Base-by-base conservation (phyloP, 2,329 filamentous ascomycete genomes). In the Fusarium metavorans region DNA sequence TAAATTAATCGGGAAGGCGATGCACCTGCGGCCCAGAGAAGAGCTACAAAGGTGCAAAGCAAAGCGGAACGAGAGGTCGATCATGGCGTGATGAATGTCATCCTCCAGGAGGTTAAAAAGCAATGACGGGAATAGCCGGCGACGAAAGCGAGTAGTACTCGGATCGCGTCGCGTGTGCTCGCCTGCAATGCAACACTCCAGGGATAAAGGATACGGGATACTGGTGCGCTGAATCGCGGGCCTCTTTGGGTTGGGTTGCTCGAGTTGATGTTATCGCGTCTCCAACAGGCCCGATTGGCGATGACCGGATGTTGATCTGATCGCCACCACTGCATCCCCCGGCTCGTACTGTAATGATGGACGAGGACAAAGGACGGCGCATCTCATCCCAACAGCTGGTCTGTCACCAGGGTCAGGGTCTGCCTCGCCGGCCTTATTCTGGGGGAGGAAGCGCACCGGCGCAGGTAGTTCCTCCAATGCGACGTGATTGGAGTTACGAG, bases 261-360 rank as follows among this genome's bases (percentile, higher is more conserved):
- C 8, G 13, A 32, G 34, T 23, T 30, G 50, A 23, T 43, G n/a
- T 34, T 43, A 37, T 27, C 32, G 6, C 18, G 20, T 56, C 48
- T 50, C n/a, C 34, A 73, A 32, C 52, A 73, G 27, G 45, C 57
- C 59, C 71, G 71, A 73, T 73, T 71, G 59, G 56, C 71, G 71
- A 73, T 52, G 59, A 52, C 48, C 43, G n/a, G 56, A 59, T 30
- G 56, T 43, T 73, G 70, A 71, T 73, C 63, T 67, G 41, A 64
- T 64, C 62, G 62, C 62, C n/a, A 50, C 25, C 32, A 54, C 25
- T 52, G 14, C 30, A 34, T 37, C 32, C 43, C 43, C 59, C 20
- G 30, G 32, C 20, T 62, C 43, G 50, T 27, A 52, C 27, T 30
- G 43, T 27, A 52, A 52, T 30, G 32, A 63, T 59, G 16, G 2